Conservation (phyloP, 116 monocot species). For the Iris pallida region DNA sequence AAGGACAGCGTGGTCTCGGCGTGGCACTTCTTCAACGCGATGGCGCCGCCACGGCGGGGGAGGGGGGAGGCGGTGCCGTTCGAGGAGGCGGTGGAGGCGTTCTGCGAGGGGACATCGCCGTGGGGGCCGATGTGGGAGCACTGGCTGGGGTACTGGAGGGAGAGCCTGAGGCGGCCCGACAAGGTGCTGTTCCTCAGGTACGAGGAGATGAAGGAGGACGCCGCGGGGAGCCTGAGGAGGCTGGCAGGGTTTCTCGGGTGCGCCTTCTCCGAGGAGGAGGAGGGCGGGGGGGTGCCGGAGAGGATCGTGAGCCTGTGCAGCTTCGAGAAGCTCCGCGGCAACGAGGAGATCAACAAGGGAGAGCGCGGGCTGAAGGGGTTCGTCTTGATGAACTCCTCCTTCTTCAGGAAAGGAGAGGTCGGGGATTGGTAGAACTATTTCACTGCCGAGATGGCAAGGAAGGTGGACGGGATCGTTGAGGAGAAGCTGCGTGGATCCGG, state of each 20-base stretch:
- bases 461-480: constrained; percentile 14
- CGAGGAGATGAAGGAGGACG: constrained; percentile 19
- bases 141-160: constrained; percentile 15
- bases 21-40: constrained; percentile 13
- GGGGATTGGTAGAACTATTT: constrained; percentile 33
- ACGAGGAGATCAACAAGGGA: constrained; percentile 1
- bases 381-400: not conserved
- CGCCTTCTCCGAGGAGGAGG: constrained; percentile 1
- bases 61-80: constrained; percentile 14
- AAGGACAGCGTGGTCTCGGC: constrained; percentile 37
- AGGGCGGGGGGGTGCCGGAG: not conserved
- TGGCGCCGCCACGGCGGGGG: not conserved
- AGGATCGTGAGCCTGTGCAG: constrained; percentile 8
- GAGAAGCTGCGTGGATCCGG: constrained; percentile 21
- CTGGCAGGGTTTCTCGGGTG: not conserved
- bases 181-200: constrained; percentile 30
- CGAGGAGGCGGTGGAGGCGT: constrained; percentile 15
- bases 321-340: not conserved
- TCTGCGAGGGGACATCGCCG: constrained; percentile 6
- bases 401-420: constrained; percentile 20
- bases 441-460: constrained; percentile 10
- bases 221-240: not conserved
- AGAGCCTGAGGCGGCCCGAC: constrained; percentile 12
- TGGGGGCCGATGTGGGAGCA: constrained; percentile 26
- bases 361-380: not conserved